phyloP scores from a whole-genome alignment of 2,329 filamentous ascomycete species.

The Malbranchea cinnamomea region DNA sequence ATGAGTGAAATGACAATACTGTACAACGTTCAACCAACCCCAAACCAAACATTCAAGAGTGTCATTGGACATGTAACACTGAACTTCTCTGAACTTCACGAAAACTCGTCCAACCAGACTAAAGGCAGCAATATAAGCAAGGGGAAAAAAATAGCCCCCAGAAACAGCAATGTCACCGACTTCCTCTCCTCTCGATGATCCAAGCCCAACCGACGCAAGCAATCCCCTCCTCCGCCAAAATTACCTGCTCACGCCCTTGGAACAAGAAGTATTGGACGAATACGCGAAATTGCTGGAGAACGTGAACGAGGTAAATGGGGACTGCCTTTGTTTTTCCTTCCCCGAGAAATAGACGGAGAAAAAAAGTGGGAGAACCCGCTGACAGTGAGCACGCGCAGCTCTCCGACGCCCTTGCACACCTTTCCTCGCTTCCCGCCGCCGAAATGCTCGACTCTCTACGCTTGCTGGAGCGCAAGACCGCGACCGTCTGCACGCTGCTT shows the following conservation, averaged over 20 bases:
- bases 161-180: not conserved
- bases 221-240: conserved; percentile 26
- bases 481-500: conserved; percentile 82
- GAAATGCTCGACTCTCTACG: conserved; percentile 65
- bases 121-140: no score
- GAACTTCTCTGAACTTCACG: no score
- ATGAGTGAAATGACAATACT: no score
- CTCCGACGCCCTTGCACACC: conserved; percentile 34
- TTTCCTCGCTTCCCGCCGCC: conserved; percentile 53
- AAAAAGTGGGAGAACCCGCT: not conserved
- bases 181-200: not conserved
- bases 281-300: conserved; percentile 79
- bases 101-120: no score
- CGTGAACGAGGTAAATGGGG: conserved; percentile 77
- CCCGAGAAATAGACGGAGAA: not conserved
- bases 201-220: no score
- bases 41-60: no score
- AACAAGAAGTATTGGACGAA: conserved; percentile 90
- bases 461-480: conserved; percentile 84
- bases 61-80: no score
- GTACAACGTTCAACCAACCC: no score
- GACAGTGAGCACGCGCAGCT: no score
- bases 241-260: conserved; percentile 50
- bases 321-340: not conserved
- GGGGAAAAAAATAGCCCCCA: conserved; percentile 13